Percentiles rank a stretch among this genome's conserved stretches.
phyloP scores from a whole-genome alignment of 2,329 filamentous ascomycete species.

The Xylariales sp. region DNA sequence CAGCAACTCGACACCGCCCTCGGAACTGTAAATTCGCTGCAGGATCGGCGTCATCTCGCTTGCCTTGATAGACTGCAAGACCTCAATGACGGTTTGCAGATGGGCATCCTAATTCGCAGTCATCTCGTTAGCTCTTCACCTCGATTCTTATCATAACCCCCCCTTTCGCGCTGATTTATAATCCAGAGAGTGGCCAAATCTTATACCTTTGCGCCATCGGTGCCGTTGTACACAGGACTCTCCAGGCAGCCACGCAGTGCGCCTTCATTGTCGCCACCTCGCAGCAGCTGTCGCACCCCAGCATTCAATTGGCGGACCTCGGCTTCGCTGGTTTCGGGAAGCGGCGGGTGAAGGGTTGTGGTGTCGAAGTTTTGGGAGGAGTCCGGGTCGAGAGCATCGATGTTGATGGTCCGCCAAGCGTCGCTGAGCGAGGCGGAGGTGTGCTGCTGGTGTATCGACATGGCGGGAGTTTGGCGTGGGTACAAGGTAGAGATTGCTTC shows the following conservation, averaged over 20 bases:
- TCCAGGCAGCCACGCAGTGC: constrained; percentile 81
- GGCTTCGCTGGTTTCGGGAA: constrained; percentile 67
- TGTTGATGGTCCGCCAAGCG: constrained; percentile 85
- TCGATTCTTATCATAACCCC: background rate
- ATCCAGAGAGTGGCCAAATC: no score
- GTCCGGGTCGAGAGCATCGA: constrained; percentile 87
- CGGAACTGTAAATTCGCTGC: constrained; percentile 70
- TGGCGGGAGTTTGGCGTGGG: constrained; percentile 21
- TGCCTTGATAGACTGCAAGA: constrained; percentile 92
- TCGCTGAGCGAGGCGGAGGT: constrained; percentile 56
- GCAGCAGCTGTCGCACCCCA: constrained; percentile 82
- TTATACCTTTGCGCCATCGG: constrained; percentile 52
- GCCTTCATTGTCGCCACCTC: constrained; percentile 82
- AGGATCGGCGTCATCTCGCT: constrained; percentile 91
- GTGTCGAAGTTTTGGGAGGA: constrained; percentile 89
- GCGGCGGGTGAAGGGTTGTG: constrained; percentile 73
- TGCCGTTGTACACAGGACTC: constrained; percentile 70
- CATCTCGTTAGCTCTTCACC: background rate
- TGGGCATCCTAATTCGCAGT: constrained; percentile 65
- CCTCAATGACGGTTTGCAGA: constrained; percentile 83
- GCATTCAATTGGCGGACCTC: constrained; percentile 74
- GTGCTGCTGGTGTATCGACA: constrained; percentile 67
- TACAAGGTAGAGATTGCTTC: background rate
- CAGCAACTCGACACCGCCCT: constrained; percentile 77
- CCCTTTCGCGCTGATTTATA: no score